Evolutionary conservation across 169 alveolate genomes (phyloP).

Genomic region (Plasmodium blacklocki): DNA sequence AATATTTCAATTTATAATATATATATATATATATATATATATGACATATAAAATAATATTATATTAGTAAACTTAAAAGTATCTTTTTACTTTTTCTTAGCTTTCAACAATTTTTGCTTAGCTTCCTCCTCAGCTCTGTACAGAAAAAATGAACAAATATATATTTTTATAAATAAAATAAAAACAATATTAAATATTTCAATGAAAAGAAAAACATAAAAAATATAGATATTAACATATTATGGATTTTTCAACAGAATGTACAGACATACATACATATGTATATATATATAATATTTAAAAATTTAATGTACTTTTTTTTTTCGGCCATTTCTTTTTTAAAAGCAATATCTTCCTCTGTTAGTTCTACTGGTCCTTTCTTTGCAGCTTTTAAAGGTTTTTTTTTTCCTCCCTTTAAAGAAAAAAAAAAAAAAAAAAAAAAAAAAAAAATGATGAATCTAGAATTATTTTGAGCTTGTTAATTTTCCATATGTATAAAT

Average conservation of each 20-base stretch:
- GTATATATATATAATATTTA: neutral
- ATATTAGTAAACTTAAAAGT: too few species aligned
- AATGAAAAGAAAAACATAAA: too few species aligned
- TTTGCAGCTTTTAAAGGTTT: slow-evolving; percentile 67
- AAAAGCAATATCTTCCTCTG: slow-evolving; percentile 71
- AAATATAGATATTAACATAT: too few species aligned
- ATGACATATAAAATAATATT: too few species aligned
- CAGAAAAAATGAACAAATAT: neutral
- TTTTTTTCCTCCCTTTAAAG: slow-evolving; percentile 61
- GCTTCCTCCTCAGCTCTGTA: slow-evolving; percentile 75
- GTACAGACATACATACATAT: neutral
- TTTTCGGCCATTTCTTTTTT: slow-evolving; percentile 73
- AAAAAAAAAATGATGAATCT: neutral
- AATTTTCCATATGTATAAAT: neutral
- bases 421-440: neutral
- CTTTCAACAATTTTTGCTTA: slow-evolving; percentile 51
- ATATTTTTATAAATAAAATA: too few species aligned
- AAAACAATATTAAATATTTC: too few species aligned
- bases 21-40: too few species aligned
- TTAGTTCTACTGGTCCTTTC: slow-evolving; percentile 58
- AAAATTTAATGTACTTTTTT: slow-evolving; percentile 30
- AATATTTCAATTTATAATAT: too few species aligned
- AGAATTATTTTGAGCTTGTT: too few species aligned
- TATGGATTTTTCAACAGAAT: too few species aligned
- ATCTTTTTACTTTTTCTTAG: slow-evolving; percentile 39